Percentiles rank a stretch among this genome's conserved stretches.
phyloP scores from a whole-genome alignment of 2,329 filamentous ascomycete species.

The Cercospora sesami region DNA sequence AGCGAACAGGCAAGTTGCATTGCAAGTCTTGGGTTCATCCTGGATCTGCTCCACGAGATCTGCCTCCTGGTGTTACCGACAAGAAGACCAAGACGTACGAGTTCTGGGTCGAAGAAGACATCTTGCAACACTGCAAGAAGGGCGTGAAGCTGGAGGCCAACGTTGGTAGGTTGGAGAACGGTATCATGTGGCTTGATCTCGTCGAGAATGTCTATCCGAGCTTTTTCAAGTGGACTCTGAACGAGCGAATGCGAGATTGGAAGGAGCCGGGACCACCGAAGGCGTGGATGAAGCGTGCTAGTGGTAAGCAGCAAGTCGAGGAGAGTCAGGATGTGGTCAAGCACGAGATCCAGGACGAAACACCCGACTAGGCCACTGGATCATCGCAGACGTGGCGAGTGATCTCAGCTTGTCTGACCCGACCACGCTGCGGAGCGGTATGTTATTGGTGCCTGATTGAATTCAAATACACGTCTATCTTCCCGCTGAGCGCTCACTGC shows the following conservation, averaged over 20 bases:
- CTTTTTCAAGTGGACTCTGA: slow-evolving; percentile 48
- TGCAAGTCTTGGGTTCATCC: slow-evolving; percentile 55
- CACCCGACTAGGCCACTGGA: not conserved
- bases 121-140: slow-evolving; percentile 58
- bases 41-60: slow-evolving; percentile 30
- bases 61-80: slow-evolving; percentile 26
- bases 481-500: not conserved
- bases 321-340: slow-evolving; percentile 3
- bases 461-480: not conserved
- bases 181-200: slow-evolving; percentile 41
- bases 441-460: not conserved
- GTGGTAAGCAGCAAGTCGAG: slow-evolving; percentile 16
- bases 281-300: slow-evolving; percentile 31
- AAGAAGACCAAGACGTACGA: slow-evolving; percentile 51
- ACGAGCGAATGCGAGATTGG: slow-evolving; percentile 43
- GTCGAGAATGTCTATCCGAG: slow-evolving; percentile 44
- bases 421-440: not conserved
- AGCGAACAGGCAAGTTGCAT: slow-evolving; percentile 55
- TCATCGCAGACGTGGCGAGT: not conserved
- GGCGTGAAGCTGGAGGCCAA: slow-evolving; percentile 55
- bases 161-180: slow-evolving; percentile 35
- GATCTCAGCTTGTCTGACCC: not conserved
- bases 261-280: slow-evolving; percentile 34
- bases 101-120: slow-evolving; percentile 68
- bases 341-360: slow-evolving; percentile 10